These are phyloP conservation scores for Sphenostylis stenocarpa DNA, from an alignment of 306 rosid species.

Conservation along the genomic window DNA sequence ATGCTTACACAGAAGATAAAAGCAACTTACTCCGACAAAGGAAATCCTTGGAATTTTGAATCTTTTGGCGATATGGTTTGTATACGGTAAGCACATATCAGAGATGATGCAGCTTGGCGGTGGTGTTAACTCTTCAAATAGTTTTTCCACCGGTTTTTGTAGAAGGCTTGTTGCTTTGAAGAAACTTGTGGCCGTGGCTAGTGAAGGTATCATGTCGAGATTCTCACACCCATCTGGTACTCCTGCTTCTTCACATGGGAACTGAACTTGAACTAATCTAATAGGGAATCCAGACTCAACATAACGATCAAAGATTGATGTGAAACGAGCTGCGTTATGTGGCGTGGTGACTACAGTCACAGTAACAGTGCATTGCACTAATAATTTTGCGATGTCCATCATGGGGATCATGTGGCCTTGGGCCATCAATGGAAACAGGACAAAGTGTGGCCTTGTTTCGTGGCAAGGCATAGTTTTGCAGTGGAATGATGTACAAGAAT, in stretches of 20 bases:
- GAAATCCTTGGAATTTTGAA: constrained; percentile 56
- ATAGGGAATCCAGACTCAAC: constrained; percentile 31
- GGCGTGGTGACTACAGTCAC: constrained; percentile 75
- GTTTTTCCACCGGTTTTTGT: constrained; percentile 33
- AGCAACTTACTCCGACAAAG: constrained; percentile 37
- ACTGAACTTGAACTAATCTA: constrained; percentile 45
- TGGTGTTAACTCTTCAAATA: constrained; percentile 38
- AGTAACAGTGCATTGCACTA: constrained; percentile 43
- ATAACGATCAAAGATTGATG: constrained; percentile 41
- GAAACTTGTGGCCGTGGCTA: not conserved
- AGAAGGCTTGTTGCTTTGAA: constrained; percentile 32
- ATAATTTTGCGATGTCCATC: constrained; percentile 72
- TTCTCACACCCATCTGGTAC: constrained; percentile 66
- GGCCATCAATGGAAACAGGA: constrained; percentile 72
- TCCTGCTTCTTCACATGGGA: constrained; percentile 55
- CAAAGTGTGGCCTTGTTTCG: constrained; percentile 47
- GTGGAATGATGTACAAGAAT: not conserved
- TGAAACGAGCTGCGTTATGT: constrained; percentile 58
- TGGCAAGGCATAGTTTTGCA: constrained; percentile 40
- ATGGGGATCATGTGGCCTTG: constrained; percentile 87
- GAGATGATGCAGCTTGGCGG: constrained; percentile 58
- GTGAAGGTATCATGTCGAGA: constrained; percentile 59
- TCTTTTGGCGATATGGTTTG: constrained; percentile 37
- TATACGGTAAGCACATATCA: constrained; percentile 55
- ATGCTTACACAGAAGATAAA: not conserved